These are phyloP conservation scores for Geotrichum ghanense DNA, from an alignment of 805 yeast species.

Conservation along the genomic window DNA sequence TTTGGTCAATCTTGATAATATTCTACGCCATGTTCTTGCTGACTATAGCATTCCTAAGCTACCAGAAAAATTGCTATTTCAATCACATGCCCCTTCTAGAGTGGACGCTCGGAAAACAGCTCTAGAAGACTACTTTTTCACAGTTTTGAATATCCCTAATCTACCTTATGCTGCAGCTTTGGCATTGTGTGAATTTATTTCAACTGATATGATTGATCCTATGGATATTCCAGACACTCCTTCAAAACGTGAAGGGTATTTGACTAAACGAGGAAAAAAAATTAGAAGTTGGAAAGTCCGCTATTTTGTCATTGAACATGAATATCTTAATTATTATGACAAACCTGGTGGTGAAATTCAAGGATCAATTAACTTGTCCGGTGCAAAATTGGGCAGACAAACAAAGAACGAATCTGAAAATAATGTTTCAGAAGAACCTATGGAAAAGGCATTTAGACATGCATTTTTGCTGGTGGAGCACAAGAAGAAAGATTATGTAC, in stretches of 20 bases:
- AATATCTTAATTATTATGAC: conserved; percentile 45
- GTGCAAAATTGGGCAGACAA: conserved; percentile 48
- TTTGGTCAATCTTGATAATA: conserved; percentile 49
- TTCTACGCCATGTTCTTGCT: conserved; percentile 38
- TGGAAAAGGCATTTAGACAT: conserved; percentile 32
- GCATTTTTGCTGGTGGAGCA: conserved; percentile 41
- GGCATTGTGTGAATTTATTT: conserved; percentile 51
- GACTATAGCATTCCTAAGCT: conserved; percentile 39
- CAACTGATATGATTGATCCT: conserved; percentile 54
- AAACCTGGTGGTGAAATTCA: conserved; percentile 40
- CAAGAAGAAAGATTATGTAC: conserved; percentile 26
- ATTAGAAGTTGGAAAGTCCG: conserved; percentile 60
- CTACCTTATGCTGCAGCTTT: conserved; percentile 42
- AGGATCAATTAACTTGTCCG: conserved; percentile 40
- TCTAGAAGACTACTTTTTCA: conserved; percentile 48
- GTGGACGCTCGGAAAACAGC: conserved; percentile 49
- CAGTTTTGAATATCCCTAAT: conserved; percentile 45
- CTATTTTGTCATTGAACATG: conserved; percentile 57
- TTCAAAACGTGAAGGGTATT: conserved; percentile 49
- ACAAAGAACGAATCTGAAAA: neutral
- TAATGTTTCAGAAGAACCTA: conserved; percentile 4
- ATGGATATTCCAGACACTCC: conserved; percentile 35
- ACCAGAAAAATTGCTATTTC: conserved; percentile 53
- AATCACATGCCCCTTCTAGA: conserved; percentile 47
- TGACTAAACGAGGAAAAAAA: conserved; percentile 54